Conservation (phyloP, 2,329 filamentous ascomycete genomes). For the Didymella glomerata region DNA sequence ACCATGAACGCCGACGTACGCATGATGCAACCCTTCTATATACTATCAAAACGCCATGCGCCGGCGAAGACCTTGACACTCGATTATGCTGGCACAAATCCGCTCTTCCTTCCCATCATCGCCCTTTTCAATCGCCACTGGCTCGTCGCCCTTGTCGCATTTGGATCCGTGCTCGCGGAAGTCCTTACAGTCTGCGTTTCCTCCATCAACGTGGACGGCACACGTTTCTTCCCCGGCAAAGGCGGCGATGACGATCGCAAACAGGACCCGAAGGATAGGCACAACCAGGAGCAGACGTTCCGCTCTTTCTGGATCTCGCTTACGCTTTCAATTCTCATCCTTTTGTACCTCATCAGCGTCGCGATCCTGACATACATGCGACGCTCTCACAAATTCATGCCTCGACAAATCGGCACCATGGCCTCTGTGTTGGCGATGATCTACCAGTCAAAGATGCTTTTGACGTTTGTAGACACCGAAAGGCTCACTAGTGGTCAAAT, state of each 20-base stretch:
- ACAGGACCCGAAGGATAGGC: slow-evolving; percentile 29
- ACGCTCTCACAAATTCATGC: slow-evolving; percentile 74
- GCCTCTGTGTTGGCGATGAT: slow-evolving; percentile 79
- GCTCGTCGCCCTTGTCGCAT: slow-evolving; percentile 72
- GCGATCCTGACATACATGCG: slow-evolving; percentile 67
- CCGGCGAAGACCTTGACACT: slow-evolving; percentile 71
- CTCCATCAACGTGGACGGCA: slow-evolving; percentile 71
- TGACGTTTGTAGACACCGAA: slow-evolving; percentile 75
- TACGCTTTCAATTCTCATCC: slow-evolving; percentile 67
- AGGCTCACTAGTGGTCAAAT: slow-evolving; percentile 69
- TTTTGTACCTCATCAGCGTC: slow-evolving; percentile 70
- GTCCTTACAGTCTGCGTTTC: slow-evolving; percentile 74
- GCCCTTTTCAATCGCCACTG: slow-evolving; percentile 71
- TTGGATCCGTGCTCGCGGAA: slow-evolving; percentile 76
- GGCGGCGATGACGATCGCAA: slow-evolving; percentile 28
- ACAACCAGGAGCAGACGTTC: slow-evolving; percentile 55
- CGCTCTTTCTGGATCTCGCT: slow-evolving; percentile 74
- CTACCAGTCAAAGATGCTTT: slow-evolving; percentile 80
- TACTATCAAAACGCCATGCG: slow-evolving; percentile 71
- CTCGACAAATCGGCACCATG: slow-evolving; percentile 80
- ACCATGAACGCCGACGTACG: slow-evolving; percentile 74
- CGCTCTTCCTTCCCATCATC: slow-evolving; percentile 69
- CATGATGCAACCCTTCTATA: slow-evolving; percentile 78
- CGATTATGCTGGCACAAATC: slow-evolving; percentile 77
- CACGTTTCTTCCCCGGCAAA: slow-evolving; percentile 60